Evolutionary conservation across 139 green algal species (phyloP), one percentile per base, ranked within the genome.

Genomic region (Coelastrella sp.): DNA sequence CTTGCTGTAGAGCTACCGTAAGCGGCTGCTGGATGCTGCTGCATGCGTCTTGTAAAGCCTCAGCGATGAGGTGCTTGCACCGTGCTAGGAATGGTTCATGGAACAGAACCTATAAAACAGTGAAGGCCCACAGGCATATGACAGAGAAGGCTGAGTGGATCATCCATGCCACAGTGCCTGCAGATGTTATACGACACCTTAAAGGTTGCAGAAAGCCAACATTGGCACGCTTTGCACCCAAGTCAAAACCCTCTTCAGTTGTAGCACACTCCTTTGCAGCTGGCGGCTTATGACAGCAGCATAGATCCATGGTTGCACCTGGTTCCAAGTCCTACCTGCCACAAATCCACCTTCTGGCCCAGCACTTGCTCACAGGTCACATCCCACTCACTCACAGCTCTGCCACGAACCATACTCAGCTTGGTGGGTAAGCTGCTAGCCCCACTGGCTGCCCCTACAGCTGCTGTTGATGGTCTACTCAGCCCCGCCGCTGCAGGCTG

Each of bases 61-160:
- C 77, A 20, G 47, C 7, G 3, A 91, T 65, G 17, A 91, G 64
- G 8, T 66, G 57, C 78, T 91, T 80, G 78, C 58, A 54, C 5
- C 87, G 87, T 32, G 56, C 66, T 4, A 86, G 64, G 87, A 91
- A 91, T 57, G 87, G 59, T 5, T 17, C 20, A 10, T 86, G 87
- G 54, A 91, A 86, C 68, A 91, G 32, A 32, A 79, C 87, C 87
- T 85, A 19, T 7, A 79, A 23, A 68, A 22, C 23, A 64, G 73
- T 32, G 13, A 11, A 65, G 47, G 16, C 32, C 56, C 3, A 86
- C n/a, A 20, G 20, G 76, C 60, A 2, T 47, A 47, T 47, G 32
- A 47, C 32, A 47, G 32, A 47, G 32, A 47, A 47, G 32, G 32
- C 32, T 47, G 32, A 2, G 32, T 1, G 32, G 32, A 47, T 47